Conservation (phyloP, 2,329 filamentous ascomycete species). For the Geosmithia putterillii region DNA sequence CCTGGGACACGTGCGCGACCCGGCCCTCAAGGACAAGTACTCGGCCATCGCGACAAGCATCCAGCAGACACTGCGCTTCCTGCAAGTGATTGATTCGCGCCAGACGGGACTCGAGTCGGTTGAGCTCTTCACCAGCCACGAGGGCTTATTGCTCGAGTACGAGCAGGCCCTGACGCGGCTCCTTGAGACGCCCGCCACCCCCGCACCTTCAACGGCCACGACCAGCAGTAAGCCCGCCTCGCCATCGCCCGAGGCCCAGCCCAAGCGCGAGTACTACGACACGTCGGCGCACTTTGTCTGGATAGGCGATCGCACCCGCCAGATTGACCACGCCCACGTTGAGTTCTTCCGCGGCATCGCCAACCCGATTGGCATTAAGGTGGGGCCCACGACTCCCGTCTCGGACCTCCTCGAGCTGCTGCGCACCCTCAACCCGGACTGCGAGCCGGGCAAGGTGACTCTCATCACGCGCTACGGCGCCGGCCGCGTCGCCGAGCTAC, state of each 20-base stretch:
- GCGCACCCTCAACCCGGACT: conserved; percentile 69
- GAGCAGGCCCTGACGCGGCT: conserved; percentile 76
- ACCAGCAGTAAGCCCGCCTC: conserved; percentile 23
- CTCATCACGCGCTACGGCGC: conserved; percentile 93
- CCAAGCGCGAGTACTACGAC: conserved; percentile 65
- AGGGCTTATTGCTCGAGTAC: conserved; percentile 88
- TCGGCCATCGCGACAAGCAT: conserved; percentile 73
- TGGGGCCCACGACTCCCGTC: conserved; percentile 73
- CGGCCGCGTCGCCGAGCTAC: conserved; percentile 57
- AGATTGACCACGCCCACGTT: conserved; percentile 85
- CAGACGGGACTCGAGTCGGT: conserved; percentile 78
- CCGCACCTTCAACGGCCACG: conserved; percentile 17
- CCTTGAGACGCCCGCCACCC: conserved; percentile 51
- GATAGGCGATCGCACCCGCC: conserved; percentile 93
- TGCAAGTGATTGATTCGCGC: conserved; percentile 83
- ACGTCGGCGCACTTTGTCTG: conserved; percentile 95
- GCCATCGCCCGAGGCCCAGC: conserved; percentile 7
- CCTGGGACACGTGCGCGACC: conserved; percentile 79
- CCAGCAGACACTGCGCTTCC: conserved; percentile 84
- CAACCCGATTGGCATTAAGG: conserved; percentile 94
- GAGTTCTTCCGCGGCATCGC: conserved; percentile 95
- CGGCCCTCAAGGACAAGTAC: conserved; percentile 76
- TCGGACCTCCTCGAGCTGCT: conserved; percentile 69
- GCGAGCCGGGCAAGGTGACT: conserved; percentile 85
- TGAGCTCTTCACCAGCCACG: conserved; percentile 91